phyloP scores from a whole-genome alignment of 1,284 basidiomycete genomes.

The Ceratobasidium sp. region DNA sequence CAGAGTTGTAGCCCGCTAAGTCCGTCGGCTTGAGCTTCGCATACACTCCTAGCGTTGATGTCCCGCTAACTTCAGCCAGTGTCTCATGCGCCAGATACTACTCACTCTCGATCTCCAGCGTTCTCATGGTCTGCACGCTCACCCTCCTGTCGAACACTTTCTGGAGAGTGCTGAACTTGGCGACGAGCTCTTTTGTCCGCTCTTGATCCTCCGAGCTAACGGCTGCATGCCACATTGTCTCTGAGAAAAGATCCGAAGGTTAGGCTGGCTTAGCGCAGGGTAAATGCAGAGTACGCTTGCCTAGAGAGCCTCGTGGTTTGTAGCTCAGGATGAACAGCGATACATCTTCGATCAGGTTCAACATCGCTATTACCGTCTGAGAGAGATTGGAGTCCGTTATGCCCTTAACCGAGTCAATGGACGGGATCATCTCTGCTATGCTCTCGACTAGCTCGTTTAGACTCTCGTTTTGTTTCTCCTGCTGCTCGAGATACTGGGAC shows the following conservation, averaged over 20 bases:
- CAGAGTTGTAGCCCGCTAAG: constrained; percentile 3
- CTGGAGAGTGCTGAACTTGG: background rate
- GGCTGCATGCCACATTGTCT: background rate
- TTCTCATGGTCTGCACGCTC: background rate
- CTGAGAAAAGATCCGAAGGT: background rate
- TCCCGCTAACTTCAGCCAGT: too few relatives aligned
- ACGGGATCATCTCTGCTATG: background rate
- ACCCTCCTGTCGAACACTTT: constrained; percentile 4
- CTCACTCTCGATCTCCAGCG: too few relatives aligned
- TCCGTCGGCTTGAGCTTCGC: background rate
- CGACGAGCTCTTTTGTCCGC: background rate
- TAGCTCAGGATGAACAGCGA: constrained; percentile 16
- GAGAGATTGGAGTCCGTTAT: background rate
- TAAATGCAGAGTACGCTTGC: background rate
- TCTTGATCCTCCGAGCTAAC: background rate
- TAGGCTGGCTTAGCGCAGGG: too few relatives aligned
- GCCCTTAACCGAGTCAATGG: background rate
- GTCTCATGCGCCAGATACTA: too few relatives aligned
- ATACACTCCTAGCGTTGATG: too few relatives aligned
- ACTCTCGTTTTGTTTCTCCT: background rate
- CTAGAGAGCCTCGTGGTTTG: background rate
- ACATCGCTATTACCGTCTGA: background rate
- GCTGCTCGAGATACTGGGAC: background rate
- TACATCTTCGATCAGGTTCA: constrained; percentile 16
- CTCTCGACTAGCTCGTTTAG: background rate